Base-by-base conservation (phyloP, 2,329 filamentous ascomycete species). In the Colletotrichum paranaense region DNA sequence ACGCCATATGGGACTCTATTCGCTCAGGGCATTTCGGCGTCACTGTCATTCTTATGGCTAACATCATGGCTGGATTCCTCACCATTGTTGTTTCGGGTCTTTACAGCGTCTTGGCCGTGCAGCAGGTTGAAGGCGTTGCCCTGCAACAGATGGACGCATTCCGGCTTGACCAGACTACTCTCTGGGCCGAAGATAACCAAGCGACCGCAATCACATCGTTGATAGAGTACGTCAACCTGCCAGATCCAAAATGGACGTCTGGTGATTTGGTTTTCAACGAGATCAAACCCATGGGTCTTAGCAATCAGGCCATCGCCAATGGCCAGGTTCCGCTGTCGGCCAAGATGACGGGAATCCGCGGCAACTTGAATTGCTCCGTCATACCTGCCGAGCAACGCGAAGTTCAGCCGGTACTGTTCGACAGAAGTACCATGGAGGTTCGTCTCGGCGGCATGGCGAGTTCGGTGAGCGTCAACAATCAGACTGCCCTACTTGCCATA, bases 201-300 rank as follows among this genome's bases (percentile, higher is more conserved):
- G 79, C 77, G 6, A 68, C 75, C 9, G 76, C 77, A 9, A 74
- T 80, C n/a, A 76, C 76, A 12, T 76, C 76, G 22, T 42, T 81
- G 4, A 76, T 81, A 5, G 74, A 79, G 14, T 77, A 78, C 22
- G 57, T 77, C 3, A 77, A 79, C 56, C 52, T 81, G n/a, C 75
- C 79, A 5, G 78, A 81, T 46, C 79, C 80, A 0, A 72, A 78
- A 53, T 81, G 80, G 80, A 81, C 79, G 3, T 79, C 79, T 42
- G 73, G 77, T 19, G 77, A 80, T 16, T 75, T 82, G 2, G 79
- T 76, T 2, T 77, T 81, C 64, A 77, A 77, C 53, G 56, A 73
- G 9, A 76, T 75, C 30, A 67, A 72, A 11, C 74, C 70, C 12
- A 69, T 66, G 3, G 49, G 69, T 6, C 56, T 65, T 2, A 38